Evolutionary conservation across 2,329 filamentous ascomycete genomes (phyloP).

Genomic region (Clarireedia paspali): DNA sequence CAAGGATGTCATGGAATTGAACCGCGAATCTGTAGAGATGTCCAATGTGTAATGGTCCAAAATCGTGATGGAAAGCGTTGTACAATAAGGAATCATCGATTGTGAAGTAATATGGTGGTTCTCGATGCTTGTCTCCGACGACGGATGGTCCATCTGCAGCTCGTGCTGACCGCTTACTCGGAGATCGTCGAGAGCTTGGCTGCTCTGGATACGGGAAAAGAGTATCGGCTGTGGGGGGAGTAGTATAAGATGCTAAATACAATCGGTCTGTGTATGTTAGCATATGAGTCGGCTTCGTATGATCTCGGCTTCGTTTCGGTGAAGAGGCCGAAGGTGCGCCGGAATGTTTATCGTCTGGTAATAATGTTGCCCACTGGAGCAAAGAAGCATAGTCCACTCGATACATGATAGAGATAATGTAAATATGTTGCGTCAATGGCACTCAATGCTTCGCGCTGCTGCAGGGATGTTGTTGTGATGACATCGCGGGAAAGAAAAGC

Average conservation of each 20-base stretch:
- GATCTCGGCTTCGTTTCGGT: not conserved
- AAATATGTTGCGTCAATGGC: slow-evolving; percentile 17
- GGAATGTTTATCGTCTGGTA: slow-evolving; percentile 10
- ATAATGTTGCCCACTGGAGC: slow-evolving; percentile 21
- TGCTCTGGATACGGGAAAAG: slow-evolving; percentile 71
- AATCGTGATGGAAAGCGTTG: slow-evolving; percentile 98
- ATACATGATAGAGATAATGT: slow-evolving; percentile 15
- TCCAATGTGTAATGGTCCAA: slow-evolving; percentile 93
- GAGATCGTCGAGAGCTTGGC: slow-evolving; percentile 50
- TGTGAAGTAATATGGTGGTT: slow-evolving; percentile 85
- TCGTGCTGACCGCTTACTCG: slow-evolving; percentile 67
- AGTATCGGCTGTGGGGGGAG: slow-evolving; percentile 72
- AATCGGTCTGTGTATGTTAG: slow-evolving; percentile 65
- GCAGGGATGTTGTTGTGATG: slow-evolving; percentile 6
- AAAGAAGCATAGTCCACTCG: slow-evolving; percentile 16
- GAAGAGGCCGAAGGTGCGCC: slow-evolving; percentile 3
- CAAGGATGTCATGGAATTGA: slow-evolving; percentile 89
- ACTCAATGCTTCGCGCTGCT: slow-evolving; percentile 12
- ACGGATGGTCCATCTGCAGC: slow-evolving; percentile 49
- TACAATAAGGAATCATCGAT: slow-evolving; percentile 89
- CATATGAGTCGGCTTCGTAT: slow-evolving; percentile 20
- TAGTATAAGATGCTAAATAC: slow-evolving; percentile 87
- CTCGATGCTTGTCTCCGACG: slow-evolving; percentile 39
- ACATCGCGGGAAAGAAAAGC: slow-evolving; percentile 21
- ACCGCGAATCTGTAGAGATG: slow-evolving; percentile 96